phyloP scores from a whole-genome alignment of 306 rosid genomes.

The Quercus engelmannii region DNA sequence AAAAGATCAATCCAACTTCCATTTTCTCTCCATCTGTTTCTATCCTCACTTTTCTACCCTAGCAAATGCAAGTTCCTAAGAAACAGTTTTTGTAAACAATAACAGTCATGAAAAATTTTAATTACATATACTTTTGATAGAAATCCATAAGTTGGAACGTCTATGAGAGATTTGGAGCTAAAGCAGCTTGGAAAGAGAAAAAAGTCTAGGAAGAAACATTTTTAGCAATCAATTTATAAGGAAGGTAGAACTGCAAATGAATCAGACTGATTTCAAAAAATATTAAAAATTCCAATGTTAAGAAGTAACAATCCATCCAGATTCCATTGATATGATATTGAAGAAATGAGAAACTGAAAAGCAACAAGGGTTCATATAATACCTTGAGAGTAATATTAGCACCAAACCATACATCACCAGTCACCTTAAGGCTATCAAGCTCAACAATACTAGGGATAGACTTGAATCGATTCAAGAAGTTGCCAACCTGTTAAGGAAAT shows the following conservation, averaged over 20 bases:
- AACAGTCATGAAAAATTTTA: too few relatives aligned
- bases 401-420: conserved; percentile 96
- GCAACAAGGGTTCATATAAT: conserved; percentile 10
- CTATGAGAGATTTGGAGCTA: not conserved
- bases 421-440: conserved; percentile 84
- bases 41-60: too few relatives aligned
- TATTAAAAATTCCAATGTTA: not conserved
- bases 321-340: not conserved
- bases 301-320: not conserved
- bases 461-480: conserved; percentile 81
- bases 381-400: conserved; percentile 79
- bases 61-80: too few relatives aligned
- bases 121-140: too few relatives aligned
- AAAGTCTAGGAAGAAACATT: not conserved
- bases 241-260: not conserved
- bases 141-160: too few relatives aligned
- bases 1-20: too few relatives aligned
- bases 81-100: too few relatives aligned
- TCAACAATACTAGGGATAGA: conserved; percentile 90
- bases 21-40: too few relatives aligned
- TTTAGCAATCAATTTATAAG: not conserved
- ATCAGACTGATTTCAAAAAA: not conserved
- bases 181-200: not conserved
- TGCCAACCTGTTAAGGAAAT: conserved; percentile 52
- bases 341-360: not conserved